Conservation (phyloP, 208 protist species). For the Trypanosoma lewisi region DNA sequence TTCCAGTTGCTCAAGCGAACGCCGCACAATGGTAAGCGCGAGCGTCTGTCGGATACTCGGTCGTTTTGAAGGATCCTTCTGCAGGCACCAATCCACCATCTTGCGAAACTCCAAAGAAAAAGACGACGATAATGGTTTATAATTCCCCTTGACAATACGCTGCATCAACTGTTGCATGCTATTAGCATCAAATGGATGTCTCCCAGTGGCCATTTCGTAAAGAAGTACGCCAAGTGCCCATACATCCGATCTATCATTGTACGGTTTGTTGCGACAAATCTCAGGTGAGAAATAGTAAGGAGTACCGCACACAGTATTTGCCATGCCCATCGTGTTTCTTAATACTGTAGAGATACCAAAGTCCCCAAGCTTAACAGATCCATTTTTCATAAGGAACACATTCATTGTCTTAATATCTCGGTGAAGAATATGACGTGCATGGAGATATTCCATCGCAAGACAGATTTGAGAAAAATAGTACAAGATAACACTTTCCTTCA, state of each 20-base stretch:
- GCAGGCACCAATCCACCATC: constrained; percentile 86
- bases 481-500: constrained; percentile 84
- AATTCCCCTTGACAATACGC: constrained; percentile 84
- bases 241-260: constrained; percentile 96
- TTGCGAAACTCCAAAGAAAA: constrained; percentile 86
- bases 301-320: constrained; percentile 92
- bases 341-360: constrained; percentile 93
- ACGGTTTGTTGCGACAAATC: constrained; percentile 93
- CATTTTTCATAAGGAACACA: constrained; percentile 92
- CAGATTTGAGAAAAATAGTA: constrained; percentile 93
- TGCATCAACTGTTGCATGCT: constrained; percentile 94
- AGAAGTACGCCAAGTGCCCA: constrained; percentile 92
- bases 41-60: constrained; percentile 84
- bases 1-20: constrained; percentile 77
- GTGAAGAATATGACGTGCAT: constrained; percentile 91
- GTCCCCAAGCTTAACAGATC: constrained; percentile 90
- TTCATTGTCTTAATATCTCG: constrained; percentile 94
- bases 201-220: constrained; percentile 85
- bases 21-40: constrained; percentile 61
- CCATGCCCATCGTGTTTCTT: constrained; percentile 90
- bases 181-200: constrained; percentile 92
- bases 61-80: constrained; percentile 75
- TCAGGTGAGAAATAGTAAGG: constrained; percentile 96
- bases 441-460: constrained; percentile 92
- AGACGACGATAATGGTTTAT: constrained; percentile 73